Evolutionary conservation across 306 rosid species (phyloP).

Genomic region (Parietaria judaica): DNA sequence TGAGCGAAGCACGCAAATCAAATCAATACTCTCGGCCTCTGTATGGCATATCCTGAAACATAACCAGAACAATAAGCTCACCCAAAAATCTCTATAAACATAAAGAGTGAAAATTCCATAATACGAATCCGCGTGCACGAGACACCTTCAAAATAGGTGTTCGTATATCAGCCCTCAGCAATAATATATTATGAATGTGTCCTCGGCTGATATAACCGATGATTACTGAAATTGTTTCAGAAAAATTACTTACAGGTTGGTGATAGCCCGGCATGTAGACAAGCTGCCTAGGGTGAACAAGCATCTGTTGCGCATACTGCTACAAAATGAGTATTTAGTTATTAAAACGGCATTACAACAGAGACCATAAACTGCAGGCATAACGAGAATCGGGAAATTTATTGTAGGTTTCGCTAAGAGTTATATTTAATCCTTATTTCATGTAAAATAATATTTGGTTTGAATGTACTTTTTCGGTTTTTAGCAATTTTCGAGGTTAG

Average conservation of each 20-base stretch:
- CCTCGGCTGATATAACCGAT: background rate
- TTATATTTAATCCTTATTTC: too few species aligned
- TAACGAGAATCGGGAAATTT: too few species aligned
- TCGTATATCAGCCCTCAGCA: too few species aligned
- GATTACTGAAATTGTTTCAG: background rate
- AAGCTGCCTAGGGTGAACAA: slow-evolving; percentile 79
- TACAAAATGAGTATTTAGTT: slow-evolving; percentile 7
- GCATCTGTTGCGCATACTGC: slow-evolving; percentile 84
- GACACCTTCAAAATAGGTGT: too few species aligned
- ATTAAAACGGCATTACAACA: too few species aligned
- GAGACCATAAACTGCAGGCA: too few species aligned
- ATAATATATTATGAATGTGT: background rate
- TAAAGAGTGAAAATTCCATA: background rate
- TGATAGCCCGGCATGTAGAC: slow-evolving; percentile 66
- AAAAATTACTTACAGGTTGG: slow-evolving; percentile 65
- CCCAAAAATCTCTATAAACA: background rate
- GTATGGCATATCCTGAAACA: slow-evolving; percentile 64
- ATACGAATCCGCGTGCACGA: background rate
- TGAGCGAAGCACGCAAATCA: slow-evolving; percentile 9
- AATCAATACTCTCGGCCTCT: slow-evolving; percentile 72
- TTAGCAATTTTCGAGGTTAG: too few species aligned
- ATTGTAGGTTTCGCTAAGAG: too few species aligned
- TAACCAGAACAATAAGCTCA: slow-evolving; percentile 5
- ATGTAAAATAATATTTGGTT: too few species aligned
- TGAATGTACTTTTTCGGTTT: too few species aligned